These are phyloP conservation scores for Yarrowia galli DNA, from an alignment of 1,139 yeast genomes.

Conservation along the genomic window DNA sequence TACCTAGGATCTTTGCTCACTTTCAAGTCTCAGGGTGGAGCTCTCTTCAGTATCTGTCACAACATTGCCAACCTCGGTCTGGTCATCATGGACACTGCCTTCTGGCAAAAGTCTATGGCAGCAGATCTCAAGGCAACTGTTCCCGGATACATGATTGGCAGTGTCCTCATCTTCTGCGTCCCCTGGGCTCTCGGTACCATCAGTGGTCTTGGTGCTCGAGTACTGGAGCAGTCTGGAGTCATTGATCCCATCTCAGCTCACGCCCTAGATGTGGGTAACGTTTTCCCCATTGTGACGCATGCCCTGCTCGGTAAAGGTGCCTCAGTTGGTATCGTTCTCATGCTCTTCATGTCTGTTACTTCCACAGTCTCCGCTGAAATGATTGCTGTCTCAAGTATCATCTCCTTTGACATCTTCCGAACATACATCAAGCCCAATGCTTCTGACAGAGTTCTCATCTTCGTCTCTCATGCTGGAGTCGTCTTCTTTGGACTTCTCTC, in stretches of 20 bases:
- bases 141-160: conserved; percentile 88
- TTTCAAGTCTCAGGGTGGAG: conserved; percentile 75
- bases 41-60: conserved; percentile 74
- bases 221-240: conserved; percentile 61
- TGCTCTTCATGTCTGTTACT: conserved; percentile 82
- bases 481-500: conserved; percentile 69
- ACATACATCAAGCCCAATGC: conserved; percentile 81
- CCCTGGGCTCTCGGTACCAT: conserved; percentile 85
- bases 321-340: conserved; percentile 75
- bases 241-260: conserved; percentile 70
- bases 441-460: conserved; percentile 70
- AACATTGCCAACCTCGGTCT: conserved; percentile 89
- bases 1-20: conserved; percentile 80
- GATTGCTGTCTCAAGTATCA: conserved; percentile 83
- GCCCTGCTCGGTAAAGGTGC: conserved; percentile 88
- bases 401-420: conserved; percentile 85
- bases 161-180: conserved; percentile 88
- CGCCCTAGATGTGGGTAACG: conserved; percentile 75
- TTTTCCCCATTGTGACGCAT: conserved; percentile 86
- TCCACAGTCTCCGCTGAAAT: conserved; percentile 73
- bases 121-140: conserved; percentile 83
- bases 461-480: conserved; percentile 71
- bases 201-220: conserved; percentile 80
- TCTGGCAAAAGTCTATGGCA: conserved; percentile 86
- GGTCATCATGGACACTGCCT: conserved; percentile 86